Evolutionary conservation across 1,284 basidiomycete species (phyloP), one percentile per base, ranked within the genome.

Genomic region (Heterobasidion parviporum): DNA sequence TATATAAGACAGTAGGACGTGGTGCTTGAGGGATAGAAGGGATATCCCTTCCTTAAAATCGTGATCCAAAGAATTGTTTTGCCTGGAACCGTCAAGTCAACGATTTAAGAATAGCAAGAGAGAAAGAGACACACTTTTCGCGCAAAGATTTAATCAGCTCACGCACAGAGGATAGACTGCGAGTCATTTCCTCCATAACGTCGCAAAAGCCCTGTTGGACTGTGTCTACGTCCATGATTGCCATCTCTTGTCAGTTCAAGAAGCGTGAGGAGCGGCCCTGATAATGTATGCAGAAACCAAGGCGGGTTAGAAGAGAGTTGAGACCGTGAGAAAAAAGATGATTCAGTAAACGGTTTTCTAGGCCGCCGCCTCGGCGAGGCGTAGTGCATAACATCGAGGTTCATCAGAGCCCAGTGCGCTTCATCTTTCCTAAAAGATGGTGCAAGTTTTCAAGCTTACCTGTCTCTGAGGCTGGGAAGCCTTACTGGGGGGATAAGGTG

Each of bases 271-370:
- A 26, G 26, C 26, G 26, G 26, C 26, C 26, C 26, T 26, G 26
- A 26, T 26, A 45, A 45, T 55, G 12, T 9, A 34, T 15, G 41
- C 26, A 34, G 32, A 46, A 54, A 26, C 12, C 12, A 44, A 53
- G 33, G 18, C 9, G 32, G 20, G 12, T 54, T 20, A 48, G 32
- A 45, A 45, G 1, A 4, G 15, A 15, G 20, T 18, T 46, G 35
- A 44, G 46, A 18, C 26, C 15, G 14, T 54, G 16, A n/a, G 18
- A 53, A 49, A 41, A 41, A n/a, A 6, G 7, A 41, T 12, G 54
- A 59, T 56, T 91, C 88, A 89, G 88, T 84, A 73, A 83, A 89
- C 88, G 87, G 87, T 78, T 89, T 90, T 90, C 87, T 89, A 90
- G 76, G 87, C 87, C 87, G 88, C 87, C 84, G 77, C 82, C 63